These are phyloP conservation scores for Coemansia sp. DNA, from an alignment of 192 early-diverging fungal genomes.

Conservation along the genomic window DNA sequence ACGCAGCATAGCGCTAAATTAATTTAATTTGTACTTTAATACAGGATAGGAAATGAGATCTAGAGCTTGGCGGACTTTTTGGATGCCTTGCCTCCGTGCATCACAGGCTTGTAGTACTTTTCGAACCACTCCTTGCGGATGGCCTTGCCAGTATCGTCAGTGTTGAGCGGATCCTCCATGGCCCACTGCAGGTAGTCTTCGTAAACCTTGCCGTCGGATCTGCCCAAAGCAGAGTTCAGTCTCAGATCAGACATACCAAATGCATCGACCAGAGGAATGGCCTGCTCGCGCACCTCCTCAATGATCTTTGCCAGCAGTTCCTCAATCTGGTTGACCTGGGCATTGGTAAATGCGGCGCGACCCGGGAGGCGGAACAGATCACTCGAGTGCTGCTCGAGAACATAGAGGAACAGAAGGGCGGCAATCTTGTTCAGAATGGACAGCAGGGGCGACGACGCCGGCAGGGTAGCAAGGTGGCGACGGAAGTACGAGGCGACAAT, in stretches of 20 bases:
- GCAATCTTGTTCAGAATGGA: conserved; percentile 41
- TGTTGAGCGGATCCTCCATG: conserved; percentile 72
- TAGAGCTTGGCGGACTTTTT: conserved; percentile 25
- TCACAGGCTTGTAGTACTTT: conserved; percentile 42
- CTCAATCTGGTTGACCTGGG: conserved; percentile 56
- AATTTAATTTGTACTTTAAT: neutral
- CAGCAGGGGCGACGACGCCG: conserved; percentile 26
- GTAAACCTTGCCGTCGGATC: conserved; percentile 77
- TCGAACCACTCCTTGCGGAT: conserved; percentile 46
- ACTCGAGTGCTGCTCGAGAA: conserved; percentile 56
- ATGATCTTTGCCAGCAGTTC: conserved; percentile 54
- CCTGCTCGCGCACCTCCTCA: conserved; percentile 68
- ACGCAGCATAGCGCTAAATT: too few relatives aligned
- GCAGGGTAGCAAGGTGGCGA: conserved; percentile 48
- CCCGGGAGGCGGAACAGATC: conserved; percentile 63
- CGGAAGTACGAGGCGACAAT: conserved; percentile 74
- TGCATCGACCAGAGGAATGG: conserved; percentile 76
- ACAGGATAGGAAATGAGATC: conserved; percentile 3
- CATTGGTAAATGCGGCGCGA: conserved; percentile 54
- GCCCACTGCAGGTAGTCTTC: conserved; percentile 74
- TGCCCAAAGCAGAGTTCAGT: conserved; percentile 74
- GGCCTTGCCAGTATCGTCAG: conserved; percentile 17
- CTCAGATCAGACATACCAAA: conserved; percentile 73
- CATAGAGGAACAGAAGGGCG: conserved; percentile 58
- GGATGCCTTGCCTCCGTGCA: conserved; percentile 15